Evolutionary conservation across 768 basidiomycete species (phyloP), one percentile per base, ranked within the genome.

Genomic region (Lanmaoa pseudosensibilis): DNA sequence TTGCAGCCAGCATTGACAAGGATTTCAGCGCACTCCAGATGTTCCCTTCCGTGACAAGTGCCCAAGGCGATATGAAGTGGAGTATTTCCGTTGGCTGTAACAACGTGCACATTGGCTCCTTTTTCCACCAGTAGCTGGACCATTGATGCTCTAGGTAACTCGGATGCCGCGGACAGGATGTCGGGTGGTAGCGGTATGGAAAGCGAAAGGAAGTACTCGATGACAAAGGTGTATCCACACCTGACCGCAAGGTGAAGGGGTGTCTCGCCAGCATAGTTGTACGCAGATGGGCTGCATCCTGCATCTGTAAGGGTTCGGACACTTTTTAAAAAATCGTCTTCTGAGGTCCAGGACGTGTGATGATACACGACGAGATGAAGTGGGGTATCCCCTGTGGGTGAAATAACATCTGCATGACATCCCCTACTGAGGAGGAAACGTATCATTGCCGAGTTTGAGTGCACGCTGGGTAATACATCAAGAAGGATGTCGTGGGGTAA

Each of bases 401-500:
- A 49, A 9, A 23, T 6, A 7, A 36, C 23, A 4, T 30, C 10
- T n/a, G 46, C 27, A 39, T 59, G 18, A 7, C 13, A 7, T 2
- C 60, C 60, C n/a, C 3, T 13, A 4, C 2, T 1, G 18, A 59
- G 46, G 3, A 59, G 36, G 12, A 53, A 21, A 10, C 12, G 44
- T 25, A 59, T 50, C 38, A 50, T 59, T 33, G 23, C 30, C 3
- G 41, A 9, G 9, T 33, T 47, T 1, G 40, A 36, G 15, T 3
- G 18, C 33, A 32, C 8, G 37, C n/a, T n/a, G n/a, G n/a, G n/a
- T n/a, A n/a, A 30, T 7, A 36, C 48, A 13, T 41, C 8, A 18
- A 60, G 39, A 4, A 58, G 15, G 6, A 60, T 58, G 25, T 58
- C 59, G 5, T 12, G 3, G 2, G 59, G 56, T 0, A 54, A 2